Percentiles rank a stretch among this genome's conserved stretches.
These are phyloP conservation scores for Gardenia jasminoides DNA, from an alignment of 257 asterid genomes.

Conservation along the genomic window DNA sequence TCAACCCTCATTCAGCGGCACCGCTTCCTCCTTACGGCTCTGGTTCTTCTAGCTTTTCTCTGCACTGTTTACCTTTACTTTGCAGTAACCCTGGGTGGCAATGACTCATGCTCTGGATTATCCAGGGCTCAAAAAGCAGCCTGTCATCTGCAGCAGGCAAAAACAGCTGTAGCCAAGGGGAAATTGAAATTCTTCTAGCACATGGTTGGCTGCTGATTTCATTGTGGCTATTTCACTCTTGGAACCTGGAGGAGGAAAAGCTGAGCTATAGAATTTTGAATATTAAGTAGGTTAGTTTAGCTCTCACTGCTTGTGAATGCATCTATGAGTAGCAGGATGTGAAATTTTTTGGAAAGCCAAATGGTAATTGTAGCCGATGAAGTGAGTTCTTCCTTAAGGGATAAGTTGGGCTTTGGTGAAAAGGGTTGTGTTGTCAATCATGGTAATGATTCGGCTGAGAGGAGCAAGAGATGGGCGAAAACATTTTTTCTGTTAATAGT, in stretches of 20 bases:
- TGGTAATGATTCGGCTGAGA: neutral
- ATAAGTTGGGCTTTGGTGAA: neutral
- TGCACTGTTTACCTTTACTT: slow-evolving; percentile 56
- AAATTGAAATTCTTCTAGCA: slow-evolving; percentile 44
- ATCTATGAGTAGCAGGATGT: neutral
- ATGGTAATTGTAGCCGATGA: slow-evolving; percentile 9
- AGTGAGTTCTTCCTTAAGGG: slow-evolving; percentile 1
- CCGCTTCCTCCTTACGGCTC: slow-evolving; percentile 47
- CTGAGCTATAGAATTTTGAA: neutral
- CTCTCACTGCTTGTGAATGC: slow-evolving; percentile 14
- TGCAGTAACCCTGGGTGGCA: slow-evolving; percentile 46
- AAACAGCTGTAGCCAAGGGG: slow-evolving; percentile 37
- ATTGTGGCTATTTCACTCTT: slow-evolving; percentile 1
- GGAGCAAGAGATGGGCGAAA: neutral
- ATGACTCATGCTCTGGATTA: slow-evolving; percentile 34
- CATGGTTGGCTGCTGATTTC: slow-evolving; percentile 1
- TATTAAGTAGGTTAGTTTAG: neutral
- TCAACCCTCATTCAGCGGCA: slow-evolving; percentile 43
- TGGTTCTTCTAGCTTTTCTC: slow-evolving; percentile 42
- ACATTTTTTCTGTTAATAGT: slow-evolving; percentile 5
- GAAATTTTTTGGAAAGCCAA: slow-evolving; percentile 1
- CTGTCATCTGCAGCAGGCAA: slow-evolving; percentile 41
- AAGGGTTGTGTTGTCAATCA: neutral
- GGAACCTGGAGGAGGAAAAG: slow-evolving; percentile 3
- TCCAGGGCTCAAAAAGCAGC: slow-evolving; percentile 36